Evolutionary conservation across 441 rosid genomes (phyloP), one percentile per base, ranked within the genome.

Genomic region (Mallotus japonicus): DNA sequence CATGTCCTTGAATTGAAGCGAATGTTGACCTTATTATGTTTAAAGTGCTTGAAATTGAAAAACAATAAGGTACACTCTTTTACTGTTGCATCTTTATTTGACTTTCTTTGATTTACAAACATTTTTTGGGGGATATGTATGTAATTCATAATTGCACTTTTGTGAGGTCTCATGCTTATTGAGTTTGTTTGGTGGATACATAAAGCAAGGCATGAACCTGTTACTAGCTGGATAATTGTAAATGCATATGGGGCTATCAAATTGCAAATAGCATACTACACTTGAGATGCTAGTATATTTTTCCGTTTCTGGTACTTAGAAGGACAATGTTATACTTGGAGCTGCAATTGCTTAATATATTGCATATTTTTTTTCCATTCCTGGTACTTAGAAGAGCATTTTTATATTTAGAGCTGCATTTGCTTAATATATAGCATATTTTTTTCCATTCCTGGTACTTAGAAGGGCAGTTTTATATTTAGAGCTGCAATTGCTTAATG

Each of bases 41-140:
- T 96, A 74, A 96, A 90, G 71, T 96, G 98, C 83, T 81, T 96
- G 70, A 93, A 89, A 77, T 49, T 93, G 87, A 93, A 87, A 84
- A 86, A 77, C 46, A 80, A 56, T 76, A 88, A 92, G 93, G 97
- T 94, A 82, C 24, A 63, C 65, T n/a, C 28, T 54, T 5, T 59
- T 15, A 10, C 17, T 20, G n/a, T 68, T 62, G 56, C 37, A 8
- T 22, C 20, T 19, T 3, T 6, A 16, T 63, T 46, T 64, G 44
- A n/a, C 61, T 46, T 50, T 42, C 28, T 22, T 9, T 6, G 17
- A 7, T 19, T 62, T 75, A 16, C 34, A 19, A 24, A 32, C 20
- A 54, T 46, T 28, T 19, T 49, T 49, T 6, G 17, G 19, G 17
- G 28, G 16, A 59, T 59, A 12, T 61, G 40, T 13, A 51, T 57